Percentiles rank a stretch among this genome's conserved stretches.
These are phyloP conservation scores for Murraya koenigii DNA, from an alignment of 345 rosid genomes.

Conservation along the genomic window DNA sequence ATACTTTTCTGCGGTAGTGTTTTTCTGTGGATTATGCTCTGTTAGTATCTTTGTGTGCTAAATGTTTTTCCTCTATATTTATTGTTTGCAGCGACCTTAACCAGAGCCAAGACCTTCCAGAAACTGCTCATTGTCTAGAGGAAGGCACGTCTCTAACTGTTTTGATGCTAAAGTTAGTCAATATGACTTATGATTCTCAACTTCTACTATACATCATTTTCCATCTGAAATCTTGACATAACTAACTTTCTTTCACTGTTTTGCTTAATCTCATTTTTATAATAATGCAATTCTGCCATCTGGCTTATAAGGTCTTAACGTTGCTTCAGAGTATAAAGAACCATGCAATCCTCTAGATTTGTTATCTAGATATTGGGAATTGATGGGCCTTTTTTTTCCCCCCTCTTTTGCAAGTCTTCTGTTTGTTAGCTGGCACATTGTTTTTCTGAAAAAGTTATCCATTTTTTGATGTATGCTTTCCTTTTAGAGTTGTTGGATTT, in stretches of 20 bases:
- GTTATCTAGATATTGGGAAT: background rate
- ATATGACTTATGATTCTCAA: background rate
- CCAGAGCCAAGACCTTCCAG: conserved; percentile 41
- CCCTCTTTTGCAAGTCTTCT: background rate
- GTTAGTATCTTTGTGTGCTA: conserved; percentile 1
- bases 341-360: background rate
- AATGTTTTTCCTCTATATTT: conserved; percentile 7
- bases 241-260: background rate
- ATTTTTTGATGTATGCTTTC: background rate
- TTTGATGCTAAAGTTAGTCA: conserved; percentile 11
- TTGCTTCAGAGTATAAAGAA: background rate
- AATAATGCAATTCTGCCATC: conserved; percentile 3
- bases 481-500: background rate
- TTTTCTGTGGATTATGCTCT: background rate
- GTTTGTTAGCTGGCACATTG: background rate
- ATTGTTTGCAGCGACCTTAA: conserved; percentile 45
- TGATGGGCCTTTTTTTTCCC: no score
- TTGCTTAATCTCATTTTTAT: background rate
- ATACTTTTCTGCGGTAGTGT: background rate
- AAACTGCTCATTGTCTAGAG: conserved; percentile 20
- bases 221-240: background rate
- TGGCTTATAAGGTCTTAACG: background rate
- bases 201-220: background rate
- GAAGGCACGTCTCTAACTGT: conserved; percentile 39
- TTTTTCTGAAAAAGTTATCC: background rate